These are phyloP conservation scores for Didymella sp. DNA, from an alignment of 2,329 filamentous ascomycete genomes.

Conservation along the genomic window DNA sequence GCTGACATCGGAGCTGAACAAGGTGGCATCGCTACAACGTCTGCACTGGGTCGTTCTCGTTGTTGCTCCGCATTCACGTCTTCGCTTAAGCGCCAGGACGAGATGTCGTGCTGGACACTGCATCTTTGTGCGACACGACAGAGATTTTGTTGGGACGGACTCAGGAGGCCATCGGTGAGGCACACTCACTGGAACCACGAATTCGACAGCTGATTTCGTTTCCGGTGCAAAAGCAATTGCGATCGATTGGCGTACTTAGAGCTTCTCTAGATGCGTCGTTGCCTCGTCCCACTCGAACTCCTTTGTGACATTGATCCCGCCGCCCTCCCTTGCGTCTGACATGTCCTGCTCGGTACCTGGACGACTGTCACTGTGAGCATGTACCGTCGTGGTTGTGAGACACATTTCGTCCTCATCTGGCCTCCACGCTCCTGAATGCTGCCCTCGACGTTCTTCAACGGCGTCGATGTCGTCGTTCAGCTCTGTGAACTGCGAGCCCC, in stretches of 20 bases:
- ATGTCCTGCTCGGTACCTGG: conserved; percentile 1
- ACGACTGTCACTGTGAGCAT: conserved; percentile 17
- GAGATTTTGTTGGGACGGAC: not conserved
- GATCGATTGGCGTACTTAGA: not conserved
- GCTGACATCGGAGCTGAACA: too few relatives aligned
- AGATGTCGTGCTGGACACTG: not conserved
- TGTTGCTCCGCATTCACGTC: too few relatives aligned
- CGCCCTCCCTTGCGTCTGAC: conserved; percentile 2
- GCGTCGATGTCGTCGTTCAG: conserved; percentile 8
- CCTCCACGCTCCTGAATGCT: conserved; percentile 22
- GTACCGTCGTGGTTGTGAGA: conserved; percentile 25
- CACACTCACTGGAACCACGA: not conserved
- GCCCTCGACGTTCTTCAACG: not conserved
- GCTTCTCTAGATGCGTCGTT: not conserved
- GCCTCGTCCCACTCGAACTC: conserved; percentile 34
- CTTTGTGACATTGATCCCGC: conserved; percentile 27
- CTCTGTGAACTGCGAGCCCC: conserved; percentile 21
- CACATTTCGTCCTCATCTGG: conserved; percentile 35
- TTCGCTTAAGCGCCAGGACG: not conserved
- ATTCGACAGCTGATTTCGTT: not conserved
- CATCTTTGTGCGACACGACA: not conserved
- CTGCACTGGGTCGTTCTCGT: too few relatives aligned
- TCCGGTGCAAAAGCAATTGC: not conserved
- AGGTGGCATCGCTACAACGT: too few relatives aligned
- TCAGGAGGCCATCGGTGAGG: not conserved